phyloP scores from a whole-genome alignment of 2,329 filamentous ascomycete species.

The Alternaria arborescens region DNA sequence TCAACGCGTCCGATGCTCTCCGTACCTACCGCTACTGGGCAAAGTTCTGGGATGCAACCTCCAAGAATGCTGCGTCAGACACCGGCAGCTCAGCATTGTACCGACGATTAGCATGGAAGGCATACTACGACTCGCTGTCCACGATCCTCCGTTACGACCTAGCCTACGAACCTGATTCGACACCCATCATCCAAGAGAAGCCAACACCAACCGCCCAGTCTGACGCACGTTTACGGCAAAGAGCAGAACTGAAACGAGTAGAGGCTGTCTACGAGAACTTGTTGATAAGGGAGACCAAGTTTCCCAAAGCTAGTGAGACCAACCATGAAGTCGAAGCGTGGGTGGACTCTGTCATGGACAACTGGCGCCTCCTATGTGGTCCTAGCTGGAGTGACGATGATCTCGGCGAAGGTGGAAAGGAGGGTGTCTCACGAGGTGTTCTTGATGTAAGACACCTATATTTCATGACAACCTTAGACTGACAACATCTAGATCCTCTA shows the following conservation, averaged over 20 bases:
- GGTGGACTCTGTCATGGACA: constrained; percentile 78
- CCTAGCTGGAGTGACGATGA: constrained; percentile 82
- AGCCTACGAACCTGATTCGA: constrained; percentile 62
- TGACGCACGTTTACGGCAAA: constrained; percentile 59
- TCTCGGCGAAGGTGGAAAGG: constrained; percentile 81
- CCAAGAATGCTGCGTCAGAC: constrained; percentile 28
- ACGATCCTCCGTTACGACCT: constrained; percentile 74
- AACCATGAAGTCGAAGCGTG: constrained; percentile 84
- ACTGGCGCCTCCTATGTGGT: constrained; percentile 85
- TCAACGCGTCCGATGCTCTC: constrained; percentile 51
- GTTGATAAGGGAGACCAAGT: constrained; percentile 79
- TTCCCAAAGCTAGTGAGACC: constrained; percentile 82
- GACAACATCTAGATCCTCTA: constrained; percentile 73
- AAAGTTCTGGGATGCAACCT: constrained; percentile 66
- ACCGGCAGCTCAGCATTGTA: constrained; percentile 30
- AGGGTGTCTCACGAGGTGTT: constrained; percentile 75
- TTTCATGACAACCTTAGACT: neutral
- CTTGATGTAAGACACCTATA: constrained; percentile 64
- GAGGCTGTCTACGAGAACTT: constrained; percentile 82
- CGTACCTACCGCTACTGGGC: constrained; percentile 69
- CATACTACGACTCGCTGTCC: constrained; percentile 84
- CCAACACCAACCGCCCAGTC: constrained; percentile 32
- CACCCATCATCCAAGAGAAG: constrained; percentile 31
- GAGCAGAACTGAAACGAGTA: constrained; percentile 78
- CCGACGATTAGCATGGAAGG: constrained; percentile 78